Conservation (phyloP, 257 asterid species). For the Coffea eugenioides region DNA sequence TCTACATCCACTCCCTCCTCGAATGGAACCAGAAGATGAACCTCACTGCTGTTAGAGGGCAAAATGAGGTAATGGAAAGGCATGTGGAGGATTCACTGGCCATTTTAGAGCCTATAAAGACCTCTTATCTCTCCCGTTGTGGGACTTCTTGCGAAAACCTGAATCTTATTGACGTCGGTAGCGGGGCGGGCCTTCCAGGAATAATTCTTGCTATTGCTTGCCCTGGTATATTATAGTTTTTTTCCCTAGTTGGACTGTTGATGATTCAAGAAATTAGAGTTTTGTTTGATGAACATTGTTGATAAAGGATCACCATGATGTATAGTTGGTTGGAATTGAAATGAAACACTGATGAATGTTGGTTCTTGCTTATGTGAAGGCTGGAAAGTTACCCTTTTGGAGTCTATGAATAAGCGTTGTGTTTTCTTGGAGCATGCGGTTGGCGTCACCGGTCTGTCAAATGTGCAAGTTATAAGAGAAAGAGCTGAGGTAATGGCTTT, state of each 20-base stretch:
- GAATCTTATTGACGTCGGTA: conserved; percentile 84
- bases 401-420: conserved; percentile 86
- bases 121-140: conserved; percentile 48
- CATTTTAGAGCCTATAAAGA: conserved; percentile 60
- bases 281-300: background rate
- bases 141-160: conserved; percentile 57
- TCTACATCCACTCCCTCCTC: conserved; percentile 68
- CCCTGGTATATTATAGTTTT: conserved; percentile 47
- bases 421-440: conserved; percentile 78
- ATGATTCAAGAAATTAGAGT: background rate
- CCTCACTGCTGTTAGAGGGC: conserved; percentile 79
- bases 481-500: conserved; percentile 70
- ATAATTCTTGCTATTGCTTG: conserved; percentile 79
- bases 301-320: background rate
- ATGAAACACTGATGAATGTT: background rate
- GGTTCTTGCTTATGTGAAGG: conserved; percentile 37
- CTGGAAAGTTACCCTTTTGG: conserved; percentile 84
- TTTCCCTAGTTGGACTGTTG: too few relatives aligned
- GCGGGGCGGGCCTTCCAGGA: conserved; percentile 98
- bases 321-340: background rate
- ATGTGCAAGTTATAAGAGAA: conserved; percentile 68
- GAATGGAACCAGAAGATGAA: conserved; percentile 98
- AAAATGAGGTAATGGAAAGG: conserved; percentile 81
- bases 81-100: conserved; percentile 89
- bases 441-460: conserved; percentile 53